These are phyloP conservation scores for Nephelium lappaceum DNA, from an alignment of 345 rosid species.

Conservation along the genomic window DNA sequence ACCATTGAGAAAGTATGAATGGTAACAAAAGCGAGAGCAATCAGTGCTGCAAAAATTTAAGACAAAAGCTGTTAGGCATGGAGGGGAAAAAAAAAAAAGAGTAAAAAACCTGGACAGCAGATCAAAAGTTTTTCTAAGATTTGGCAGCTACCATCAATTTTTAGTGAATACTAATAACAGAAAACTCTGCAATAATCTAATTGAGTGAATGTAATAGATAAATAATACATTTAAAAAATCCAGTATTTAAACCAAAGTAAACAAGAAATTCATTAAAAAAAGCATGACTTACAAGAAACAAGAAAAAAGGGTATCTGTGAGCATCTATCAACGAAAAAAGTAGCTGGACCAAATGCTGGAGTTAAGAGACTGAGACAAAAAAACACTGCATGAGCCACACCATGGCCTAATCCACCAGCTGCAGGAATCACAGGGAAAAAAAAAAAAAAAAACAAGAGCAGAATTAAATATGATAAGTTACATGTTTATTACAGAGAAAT, in stretches of 20 bases:
- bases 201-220: not conserved
- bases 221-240: not conserved
- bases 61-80: slow-evolving; percentile 16
- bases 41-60: slow-evolving; percentile 62
- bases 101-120: not conserved
- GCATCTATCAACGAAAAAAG: slow-evolving; percentile 74
- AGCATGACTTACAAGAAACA: slow-evolving; percentile 71
- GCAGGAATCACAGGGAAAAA: slow-evolving; percentile 32
- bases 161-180: slow-evolving; percentile 13
- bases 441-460: not conserved
- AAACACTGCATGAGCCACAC: slow-evolving; percentile 97
- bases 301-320: slow-evolving; percentile 88
- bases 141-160: slow-evolving; percentile 16
- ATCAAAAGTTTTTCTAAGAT: not conserved
- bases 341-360: slow-evolving; percentile 97
- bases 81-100: not conserved
- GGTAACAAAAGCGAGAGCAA: slow-evolving; percentile 88
- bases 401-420: slow-evolving; percentile 99
- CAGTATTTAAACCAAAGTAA: not conserved
- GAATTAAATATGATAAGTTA: not conserved
- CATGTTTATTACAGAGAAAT: not conserved
- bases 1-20: slow-evolving; percentile 98
- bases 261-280: slow-evolving; percentile 10
- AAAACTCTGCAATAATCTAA: slow-evolving; percentile 10
- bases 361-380: slow-evolving; percentile 93